Conservation (phyloP, 106 monocot species). For the Dactylorhiza incarnata region DNA sequence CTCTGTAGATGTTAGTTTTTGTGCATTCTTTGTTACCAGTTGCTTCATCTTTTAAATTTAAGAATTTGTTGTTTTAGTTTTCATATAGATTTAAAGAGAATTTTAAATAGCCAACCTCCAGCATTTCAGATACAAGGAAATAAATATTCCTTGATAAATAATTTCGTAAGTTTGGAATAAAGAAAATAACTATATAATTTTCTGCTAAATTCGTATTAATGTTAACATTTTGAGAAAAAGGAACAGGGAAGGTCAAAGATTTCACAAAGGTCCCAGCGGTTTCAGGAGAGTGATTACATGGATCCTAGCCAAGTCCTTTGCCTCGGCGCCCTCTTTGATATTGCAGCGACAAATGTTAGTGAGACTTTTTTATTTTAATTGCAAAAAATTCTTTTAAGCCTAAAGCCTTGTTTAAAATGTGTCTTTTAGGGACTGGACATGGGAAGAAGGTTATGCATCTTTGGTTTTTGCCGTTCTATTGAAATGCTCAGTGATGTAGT, state of each 20-base stretch:
- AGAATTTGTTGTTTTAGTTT: background rate
- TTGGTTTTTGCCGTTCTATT: slow-evolving; percentile 92
- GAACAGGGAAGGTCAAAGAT: slow-evolving; percentile 36
- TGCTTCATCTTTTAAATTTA: background rate
- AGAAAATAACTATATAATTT: background rate
- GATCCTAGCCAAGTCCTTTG: slow-evolving; percentile 91
- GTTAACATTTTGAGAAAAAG: slow-evolving; percentile 30
- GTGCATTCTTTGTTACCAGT: background rate
- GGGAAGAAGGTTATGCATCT: slow-evolving; percentile 92
- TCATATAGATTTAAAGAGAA: background rate
- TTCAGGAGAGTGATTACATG: slow-evolving; percentile 92
- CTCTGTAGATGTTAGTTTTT: too few species aligned
- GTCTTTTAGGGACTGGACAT: slow-evolving; percentile 64
- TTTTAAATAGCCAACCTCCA: background rate
- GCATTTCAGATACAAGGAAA: background rate
- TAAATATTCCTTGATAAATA: background rate
- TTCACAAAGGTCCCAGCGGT: slow-evolving; percentile 46
- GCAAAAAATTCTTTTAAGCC: background rate
- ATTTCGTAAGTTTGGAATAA: background rate
- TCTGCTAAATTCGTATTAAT: background rate
- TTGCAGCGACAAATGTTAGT: slow-evolving; percentile 95
- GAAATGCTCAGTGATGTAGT: slow-evolving; percentile 98
- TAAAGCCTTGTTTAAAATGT: background rate
- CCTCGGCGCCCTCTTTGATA: slow-evolving; percentile 91
- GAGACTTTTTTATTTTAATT: background rate